phyloP scores from a whole-genome alignment of 169 alveolate genomes.

The Plasmodium adleri region DNA sequence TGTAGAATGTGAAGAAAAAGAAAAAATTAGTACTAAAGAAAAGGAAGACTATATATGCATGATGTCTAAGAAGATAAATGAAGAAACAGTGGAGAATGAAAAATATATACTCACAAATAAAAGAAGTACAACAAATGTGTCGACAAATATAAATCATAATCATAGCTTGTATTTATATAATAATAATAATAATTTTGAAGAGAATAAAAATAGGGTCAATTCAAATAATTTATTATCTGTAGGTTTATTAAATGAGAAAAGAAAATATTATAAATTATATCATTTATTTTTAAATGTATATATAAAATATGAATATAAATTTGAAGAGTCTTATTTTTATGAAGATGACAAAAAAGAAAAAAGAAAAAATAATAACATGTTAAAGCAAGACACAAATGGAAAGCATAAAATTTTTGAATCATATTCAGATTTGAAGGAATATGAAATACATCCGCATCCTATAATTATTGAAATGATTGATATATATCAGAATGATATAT shows the following conservation, averaged over 20 bases:
- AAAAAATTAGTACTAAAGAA: too few species aligned
- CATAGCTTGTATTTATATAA: background rate
- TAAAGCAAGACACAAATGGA: background rate
- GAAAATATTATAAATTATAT: constrained; percentile 14
- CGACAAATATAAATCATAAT: too few species aligned
- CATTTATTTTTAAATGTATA: constrained; percentile 69
- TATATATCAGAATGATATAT: constrained; percentile 15
- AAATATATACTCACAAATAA: too few species aligned
- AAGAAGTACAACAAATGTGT: too few species aligned
- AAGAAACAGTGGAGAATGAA: too few species aligned
- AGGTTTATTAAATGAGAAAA: background rate
- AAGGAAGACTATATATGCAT: too few species aligned
- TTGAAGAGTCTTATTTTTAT: constrained; percentile 39
- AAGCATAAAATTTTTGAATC: constrained; percentile 2
- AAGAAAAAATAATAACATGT: constrained; percentile 11
- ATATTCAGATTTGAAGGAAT: constrained; percentile 30
- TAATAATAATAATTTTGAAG: background rate
- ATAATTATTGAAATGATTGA: constrained; percentile 53
- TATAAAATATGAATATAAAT: constrained; percentile 70
- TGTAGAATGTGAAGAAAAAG: too few species aligned
- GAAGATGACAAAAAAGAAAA: background rate
- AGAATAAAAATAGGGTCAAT: background rate
- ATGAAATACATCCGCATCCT: constrained; percentile 3
- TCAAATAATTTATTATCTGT: background rate
- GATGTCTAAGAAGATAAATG: too few species aligned